Evolutionary conservation across 257 asterid species (phyloP).

Genomic region (Solanum sejunctum): DNA sequence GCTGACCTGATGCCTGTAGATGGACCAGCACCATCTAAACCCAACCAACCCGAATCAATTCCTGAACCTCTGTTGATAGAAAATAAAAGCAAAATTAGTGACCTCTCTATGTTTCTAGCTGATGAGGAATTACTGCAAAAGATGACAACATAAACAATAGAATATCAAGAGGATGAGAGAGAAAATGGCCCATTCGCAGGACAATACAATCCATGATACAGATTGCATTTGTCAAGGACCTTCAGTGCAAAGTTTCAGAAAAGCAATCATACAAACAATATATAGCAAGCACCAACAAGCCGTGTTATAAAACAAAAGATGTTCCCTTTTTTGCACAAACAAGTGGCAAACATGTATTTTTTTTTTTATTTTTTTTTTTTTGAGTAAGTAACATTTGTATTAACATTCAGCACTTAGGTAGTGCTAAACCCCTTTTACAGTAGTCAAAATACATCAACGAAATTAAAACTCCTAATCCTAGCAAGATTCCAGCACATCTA

Average conservation of each 20-base stretch:
- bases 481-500: too few species aligned
- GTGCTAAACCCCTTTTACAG: too few species aligned
- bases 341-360: neutral
- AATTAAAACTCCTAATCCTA: too few species aligned
- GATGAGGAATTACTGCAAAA: neutral
- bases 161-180: neutral
- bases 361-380: neutral
- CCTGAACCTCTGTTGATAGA: conserved; percentile 32
- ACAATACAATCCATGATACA: neutral
- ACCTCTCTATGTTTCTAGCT: neutral
- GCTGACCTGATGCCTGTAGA: conserved; percentile 11
- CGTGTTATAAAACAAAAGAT: neutral
- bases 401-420: too few species aligned
- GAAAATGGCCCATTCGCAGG: neutral
- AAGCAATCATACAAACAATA: neutral
- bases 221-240: neutral
- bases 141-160: neutral
- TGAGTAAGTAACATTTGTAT: too few species aligned
- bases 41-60: conserved; percentile 56
- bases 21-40: conserved; percentile 60
- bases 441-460: too few species aligned
- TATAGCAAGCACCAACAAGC: neutral
- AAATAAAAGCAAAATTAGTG: neutral
- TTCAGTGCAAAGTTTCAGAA: neutral
- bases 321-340: neutral